Conservation (phyloP, 2,329 filamentous ascomycete species). For the Claviceps monticola region DNA sequence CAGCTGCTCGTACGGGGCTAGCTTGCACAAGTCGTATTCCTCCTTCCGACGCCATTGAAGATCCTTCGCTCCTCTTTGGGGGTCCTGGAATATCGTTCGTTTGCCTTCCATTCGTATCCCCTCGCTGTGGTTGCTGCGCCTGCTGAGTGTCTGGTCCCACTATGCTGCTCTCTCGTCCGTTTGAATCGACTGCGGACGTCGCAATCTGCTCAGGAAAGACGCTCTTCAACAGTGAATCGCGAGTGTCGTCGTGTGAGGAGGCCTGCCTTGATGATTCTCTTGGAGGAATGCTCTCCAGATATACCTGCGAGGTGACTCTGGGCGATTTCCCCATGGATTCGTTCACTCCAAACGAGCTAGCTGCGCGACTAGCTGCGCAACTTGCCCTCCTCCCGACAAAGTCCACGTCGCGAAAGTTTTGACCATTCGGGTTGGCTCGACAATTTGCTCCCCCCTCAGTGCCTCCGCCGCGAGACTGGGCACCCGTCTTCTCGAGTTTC, state of each 20-base stretch:
- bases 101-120: neutral
- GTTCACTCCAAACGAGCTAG: neutral
- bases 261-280: constrained; percentile 9
- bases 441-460: neutral
- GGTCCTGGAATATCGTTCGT: neutral
- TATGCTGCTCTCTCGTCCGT: neutral
- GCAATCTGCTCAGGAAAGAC: neutral
- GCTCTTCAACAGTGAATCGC: neutral
- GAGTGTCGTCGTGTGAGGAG: neutral
- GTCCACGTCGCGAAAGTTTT: neutral
- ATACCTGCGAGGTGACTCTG: constrained; percentile 1
- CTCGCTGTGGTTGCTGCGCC: neutral
- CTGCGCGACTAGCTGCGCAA: neutral
- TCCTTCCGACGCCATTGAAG: neutral
- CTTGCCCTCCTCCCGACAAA: neutral
- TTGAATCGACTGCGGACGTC: neutral
- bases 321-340: neutral
- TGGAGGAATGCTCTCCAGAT: constrained; percentile 8
- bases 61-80: neutral
- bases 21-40: constrained; percentile 3
- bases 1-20: neutral
- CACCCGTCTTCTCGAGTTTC: constrained; percentile 1
- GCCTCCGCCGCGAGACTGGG: neutral
- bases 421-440: neutral
- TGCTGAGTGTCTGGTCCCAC: neutral